Conservation (phyloP, 768 basidiomycete species). For the Russula griseocarnosa region DNA sequence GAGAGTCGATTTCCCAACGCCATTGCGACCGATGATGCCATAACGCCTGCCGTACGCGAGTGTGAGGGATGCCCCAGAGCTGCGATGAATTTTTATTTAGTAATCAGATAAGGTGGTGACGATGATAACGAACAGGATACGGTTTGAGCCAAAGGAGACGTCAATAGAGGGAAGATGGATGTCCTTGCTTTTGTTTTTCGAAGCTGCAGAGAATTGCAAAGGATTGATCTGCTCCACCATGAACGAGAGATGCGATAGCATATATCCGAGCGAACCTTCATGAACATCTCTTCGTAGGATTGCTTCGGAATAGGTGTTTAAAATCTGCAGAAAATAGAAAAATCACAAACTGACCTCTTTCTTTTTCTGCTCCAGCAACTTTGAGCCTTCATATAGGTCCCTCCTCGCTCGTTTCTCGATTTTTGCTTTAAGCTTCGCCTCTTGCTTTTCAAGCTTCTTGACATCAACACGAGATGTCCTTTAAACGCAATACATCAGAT, state of each 20-base stretch:
- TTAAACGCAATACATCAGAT: not conserved
- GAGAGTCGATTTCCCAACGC: conserved; percentile 94
- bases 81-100: conserved; percentile 32
- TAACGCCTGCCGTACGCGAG: conserved; percentile 87
- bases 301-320: conserved; percentile 49
- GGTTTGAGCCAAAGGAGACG: conserved; percentile 92
- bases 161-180: conserved; percentile 94
- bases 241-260: not conserved
- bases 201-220: conserved; percentile 65
- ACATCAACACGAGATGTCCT: conserved; percentile 91
- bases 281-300: conserved; percentile 98
- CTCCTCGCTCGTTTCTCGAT: conserved; percentile 92
- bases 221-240: conserved; percentile 70
- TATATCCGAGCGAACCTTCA: conserved; percentile 59
- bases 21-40: conserved; percentile 75
- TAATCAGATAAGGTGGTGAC: conserved; percentile 7
- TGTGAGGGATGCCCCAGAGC: conserved; percentile 81
- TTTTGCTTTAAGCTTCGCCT: conserved; percentile 96
- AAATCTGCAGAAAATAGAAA: not conserved
- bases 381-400: conserved; percentile 94
- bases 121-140: conserved; percentile 64
- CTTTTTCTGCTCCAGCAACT: conserved; percentile 85
- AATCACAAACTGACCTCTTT: conserved; percentile 59
- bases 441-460: conserved; percentile 94
- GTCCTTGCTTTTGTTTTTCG: conserved; percentile 97